phyloP scores from a whole-genome alignment of 108 stramenopile species.

The Pseudonitzschia delicatissima region DNA sequence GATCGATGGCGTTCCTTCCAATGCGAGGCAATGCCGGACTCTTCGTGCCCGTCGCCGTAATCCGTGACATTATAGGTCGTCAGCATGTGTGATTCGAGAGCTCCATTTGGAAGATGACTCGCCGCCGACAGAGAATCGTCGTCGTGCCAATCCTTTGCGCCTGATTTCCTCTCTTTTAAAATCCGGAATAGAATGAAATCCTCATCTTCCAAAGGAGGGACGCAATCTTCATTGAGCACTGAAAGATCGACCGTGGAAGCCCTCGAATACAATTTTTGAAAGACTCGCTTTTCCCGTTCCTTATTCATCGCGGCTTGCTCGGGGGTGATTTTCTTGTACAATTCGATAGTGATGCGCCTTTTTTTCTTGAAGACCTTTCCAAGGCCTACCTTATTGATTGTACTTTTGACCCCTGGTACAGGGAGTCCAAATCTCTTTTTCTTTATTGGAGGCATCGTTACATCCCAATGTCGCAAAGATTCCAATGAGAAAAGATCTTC shows the following conservation, averaged over 20 bases:
- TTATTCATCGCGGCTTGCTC: background rate
- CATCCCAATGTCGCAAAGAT: constrained; percentile 26
- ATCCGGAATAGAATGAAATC: constrained; percentile 17
- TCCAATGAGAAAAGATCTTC: background rate
- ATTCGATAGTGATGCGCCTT: constrained; percentile 28
- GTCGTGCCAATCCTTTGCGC: background rate
- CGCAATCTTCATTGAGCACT: background rate
- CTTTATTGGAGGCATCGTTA: constrained; percentile 16
- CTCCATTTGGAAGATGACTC: background rate
- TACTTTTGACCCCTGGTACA: constrained; percentile 3
- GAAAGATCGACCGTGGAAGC: background rate
- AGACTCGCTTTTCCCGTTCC: background rate
- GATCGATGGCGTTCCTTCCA: constrained; percentile 29
- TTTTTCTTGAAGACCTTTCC: constrained; percentile 10
- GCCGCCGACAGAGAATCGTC: background rate
- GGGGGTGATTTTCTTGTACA: constrained; percentile 11
- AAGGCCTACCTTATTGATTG: background rate
- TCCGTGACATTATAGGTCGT: constrained; percentile 2
- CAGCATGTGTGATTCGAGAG: background rate
- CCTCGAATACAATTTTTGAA: constrained; percentile 4
- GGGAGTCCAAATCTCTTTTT: constrained; percentile 8
- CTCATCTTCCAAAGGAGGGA: constrained; percentile 8
- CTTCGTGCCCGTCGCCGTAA: constrained; percentile 8
- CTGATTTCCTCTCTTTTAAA: background rate
- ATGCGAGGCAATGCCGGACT: background rate